These are phyloP conservation scores for Selenicereus undatus DNA, from an alignment of 148 eudicot genomes.

Conservation along the genomic window DNA sequence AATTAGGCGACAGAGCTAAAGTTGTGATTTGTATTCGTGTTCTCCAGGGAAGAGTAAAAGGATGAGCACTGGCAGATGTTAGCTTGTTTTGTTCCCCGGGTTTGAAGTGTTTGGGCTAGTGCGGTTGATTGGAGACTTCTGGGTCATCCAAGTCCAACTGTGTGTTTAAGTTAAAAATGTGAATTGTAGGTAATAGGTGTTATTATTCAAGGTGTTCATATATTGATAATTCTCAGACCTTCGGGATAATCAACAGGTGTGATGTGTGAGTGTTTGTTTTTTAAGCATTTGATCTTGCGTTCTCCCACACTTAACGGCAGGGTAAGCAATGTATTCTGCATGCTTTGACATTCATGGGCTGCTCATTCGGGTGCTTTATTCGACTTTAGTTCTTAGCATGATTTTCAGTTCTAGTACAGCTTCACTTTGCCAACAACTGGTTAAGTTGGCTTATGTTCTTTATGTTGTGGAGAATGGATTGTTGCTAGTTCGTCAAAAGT, in stretches of 20 bases:
- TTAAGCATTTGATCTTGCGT: no score
- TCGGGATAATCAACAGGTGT: conserved; percentile 17
- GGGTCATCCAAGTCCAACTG: conserved; percentile 15
- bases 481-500: no score
- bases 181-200: conserved; percentile 23
- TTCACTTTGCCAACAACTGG: no score
- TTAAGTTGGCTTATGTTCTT: no score
- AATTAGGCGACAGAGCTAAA: conserved; percentile 21
- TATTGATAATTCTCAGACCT: conserved; percentile 9
- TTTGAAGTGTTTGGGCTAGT: neutral
- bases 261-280: conserved; percentile 20
- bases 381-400: neutral
- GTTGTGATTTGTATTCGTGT: conserved; percentile 1
- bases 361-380: neutral
- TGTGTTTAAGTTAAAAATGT: conserved; percentile 7
- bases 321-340: no score
- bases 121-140: neutral
- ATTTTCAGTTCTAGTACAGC: no score
- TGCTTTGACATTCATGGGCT: neutral
- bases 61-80: neutral
- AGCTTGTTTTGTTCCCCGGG: no score
- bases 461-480: no score
- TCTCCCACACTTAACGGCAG: no score
- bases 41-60: neutral
- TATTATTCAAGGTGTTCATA: conserved; percentile 20